Evolutionary conservation across 192 early-diverging fungal genomes (phyloP).

Genomic region (Jimgerdemannia lactiflua): DNA sequence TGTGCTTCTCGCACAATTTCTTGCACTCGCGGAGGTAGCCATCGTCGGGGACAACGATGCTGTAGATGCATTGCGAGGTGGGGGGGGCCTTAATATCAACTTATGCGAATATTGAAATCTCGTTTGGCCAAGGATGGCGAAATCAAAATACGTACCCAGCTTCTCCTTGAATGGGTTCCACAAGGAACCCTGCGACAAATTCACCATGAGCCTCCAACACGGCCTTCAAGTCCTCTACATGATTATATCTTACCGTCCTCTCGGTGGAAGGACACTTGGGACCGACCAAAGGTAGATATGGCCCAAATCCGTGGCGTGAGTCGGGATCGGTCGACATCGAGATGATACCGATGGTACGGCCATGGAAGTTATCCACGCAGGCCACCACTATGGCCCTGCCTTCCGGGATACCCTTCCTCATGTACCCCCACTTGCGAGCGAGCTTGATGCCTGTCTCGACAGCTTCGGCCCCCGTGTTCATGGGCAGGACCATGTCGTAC

Average conservation of each 20-base stretch:
- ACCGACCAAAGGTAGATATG: slow-evolving; percentile 87
- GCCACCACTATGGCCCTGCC: slow-evolving; percentile 83
- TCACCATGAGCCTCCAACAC: slow-evolving; percentile 81
- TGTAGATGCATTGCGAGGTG: no score
- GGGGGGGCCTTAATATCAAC: no score
- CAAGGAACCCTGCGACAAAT: slow-evolving; percentile 89
- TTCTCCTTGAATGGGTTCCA: slow-evolving; percentile 99
- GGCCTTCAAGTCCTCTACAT: slow-evolving; percentile 83
- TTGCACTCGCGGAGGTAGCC: slow-evolving; percentile 87
- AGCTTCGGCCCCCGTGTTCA: slow-evolving; percentile 99
- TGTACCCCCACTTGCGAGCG: slow-evolving; percentile 95
- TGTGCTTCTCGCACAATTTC: slow-evolving; percentile 96
- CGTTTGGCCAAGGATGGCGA: no score
- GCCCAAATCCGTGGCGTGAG: slow-evolving; percentile 84
- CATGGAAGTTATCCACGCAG: slow-evolving; percentile 93
- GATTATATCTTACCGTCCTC: slow-evolving; percentile 75
- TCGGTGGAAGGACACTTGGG: slow-evolving; percentile 75
- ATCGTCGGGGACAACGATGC: slow-evolving; percentile 91
- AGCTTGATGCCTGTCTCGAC: slow-evolving; percentile 99
- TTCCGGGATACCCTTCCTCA: slow-evolving; percentile 83
- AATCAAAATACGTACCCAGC: slow-evolving; percentile 58
- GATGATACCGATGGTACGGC: slow-evolving; percentile 89
- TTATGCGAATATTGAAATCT: no score
- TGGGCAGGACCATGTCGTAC: slow-evolving; percentile 97
- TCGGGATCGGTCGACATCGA: slow-evolving; percentile 95